Evolutionary conservation across 371 early-diverging fungal species (phyloP), one percentile per base, ranked within the genome.

Genomic region (Nosema muscidifuracis): DNA sequence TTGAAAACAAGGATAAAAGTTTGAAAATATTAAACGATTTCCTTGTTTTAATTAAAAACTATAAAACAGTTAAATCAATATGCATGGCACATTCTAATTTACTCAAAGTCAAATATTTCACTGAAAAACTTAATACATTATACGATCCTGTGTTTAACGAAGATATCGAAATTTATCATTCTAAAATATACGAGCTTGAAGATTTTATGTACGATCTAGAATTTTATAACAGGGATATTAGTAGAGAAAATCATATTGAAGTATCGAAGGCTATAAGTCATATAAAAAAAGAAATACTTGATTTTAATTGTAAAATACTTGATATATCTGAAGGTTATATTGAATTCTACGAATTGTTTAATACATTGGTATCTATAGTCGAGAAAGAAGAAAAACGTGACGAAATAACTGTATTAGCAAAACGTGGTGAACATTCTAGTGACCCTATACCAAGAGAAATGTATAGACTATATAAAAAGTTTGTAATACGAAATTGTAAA

Each of bases 151-250:
- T 57, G 0, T 18, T 50, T 18, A 28, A 71, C 10, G 70, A 78
- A 7, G 65, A 75, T 65, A 34, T 78, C 16, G 53, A 68, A 33
- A 55, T 42, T 22, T 75, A 67, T 36, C 75, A 74, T 43, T 24
- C 38, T n/a, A 57, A 66, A 22, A 56, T 78, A 16, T 78, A 55
- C 61, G 72, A 64, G 4, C 16, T 47, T 2, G 78, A 78, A 44
- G 73, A 78, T 38, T 78, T 78, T 65, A 62, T 64, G 43, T 78
- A 61, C 50, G 75, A 75, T n/a, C 20, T 78, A 34, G 64, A 72
- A 28, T 64, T 44, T 33, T 75, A 62, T 30, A 72, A 67, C n/a
- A 0, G 64, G n/a, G 75, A 69, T 2, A 16, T 78, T 22, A 28
- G n/a, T 22, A 31, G 65, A n/a, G 74, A 71, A 22, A 73, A 78